Evolutionary conservation across 2,329 filamentous ascomycete genomes (phyloP).

Genomic region (Scortechinia acanthostroma): DNA sequence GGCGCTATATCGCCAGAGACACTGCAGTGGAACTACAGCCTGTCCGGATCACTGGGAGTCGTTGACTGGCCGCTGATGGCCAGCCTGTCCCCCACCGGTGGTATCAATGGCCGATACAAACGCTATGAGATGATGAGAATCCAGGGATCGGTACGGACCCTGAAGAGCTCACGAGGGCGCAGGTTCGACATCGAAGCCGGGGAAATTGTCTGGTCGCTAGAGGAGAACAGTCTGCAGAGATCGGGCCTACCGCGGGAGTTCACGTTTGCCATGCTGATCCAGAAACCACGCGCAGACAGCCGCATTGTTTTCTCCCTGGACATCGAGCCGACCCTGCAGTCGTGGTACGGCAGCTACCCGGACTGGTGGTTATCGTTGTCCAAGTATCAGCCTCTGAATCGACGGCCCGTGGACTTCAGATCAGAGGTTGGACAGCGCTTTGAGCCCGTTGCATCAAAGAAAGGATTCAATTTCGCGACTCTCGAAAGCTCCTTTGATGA

Average conservation of each 20-base stretch:
- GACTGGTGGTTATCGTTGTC: background rate
- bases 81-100: constrained; percentile 28
- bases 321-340: background rate
- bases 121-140: constrained; percentile 40
- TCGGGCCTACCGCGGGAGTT: constrained; percentile 40
- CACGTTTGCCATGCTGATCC: constrained; percentile 37
- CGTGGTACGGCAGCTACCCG: background rate
- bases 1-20: constrained; percentile 35
- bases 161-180: constrained; percentile 20
- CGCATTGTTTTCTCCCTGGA: background rate
- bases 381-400: background rate
- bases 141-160: constrained; percentile 32
- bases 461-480: background rate
- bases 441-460: background rate
- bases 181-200: constrained; percentile 16
- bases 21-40: constrained; percentile 35
- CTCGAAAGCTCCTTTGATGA: background rate
- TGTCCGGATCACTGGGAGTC: constrained; percentile 20
- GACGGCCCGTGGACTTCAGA: background rate
- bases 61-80: constrained; percentile 16
- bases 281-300: constrained; percentile 3
- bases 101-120: constrained; percentile 27
- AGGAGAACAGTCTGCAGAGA: constrained; percentile 36
- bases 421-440: background rate
- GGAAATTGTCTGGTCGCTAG: constrained; percentile 37